A percentile compares a stretch with the other conserved stretches of the same genome.
phyloP scores from a whole-genome alignment of 176 grass and related monocot genomes.

The Puya raimondii region DNA sequence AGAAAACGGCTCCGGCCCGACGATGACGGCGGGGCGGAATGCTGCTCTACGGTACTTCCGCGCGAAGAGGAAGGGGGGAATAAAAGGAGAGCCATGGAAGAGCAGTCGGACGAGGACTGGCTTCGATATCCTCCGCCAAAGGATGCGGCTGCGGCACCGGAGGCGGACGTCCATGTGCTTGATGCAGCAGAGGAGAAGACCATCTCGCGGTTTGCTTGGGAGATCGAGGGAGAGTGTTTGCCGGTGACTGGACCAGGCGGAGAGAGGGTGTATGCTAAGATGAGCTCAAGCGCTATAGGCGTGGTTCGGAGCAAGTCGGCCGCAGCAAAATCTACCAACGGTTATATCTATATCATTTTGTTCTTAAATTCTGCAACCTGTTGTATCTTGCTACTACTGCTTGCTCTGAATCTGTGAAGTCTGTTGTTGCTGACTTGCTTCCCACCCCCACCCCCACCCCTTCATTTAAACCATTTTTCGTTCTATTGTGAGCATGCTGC shows the following conservation, averaged over 20 bases:
- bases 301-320: constrained; percentile 4
- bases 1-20: constrained; percentile 14
- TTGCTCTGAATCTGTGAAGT: not conserved
- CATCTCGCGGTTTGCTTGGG: constrained; percentile 60
- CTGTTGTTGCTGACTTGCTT: constrained; percentile 15
- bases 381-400: not conserved
- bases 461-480: constrained; percentile 10
- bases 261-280: constrained; percentile 73
- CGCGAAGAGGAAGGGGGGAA: constrained; percentile 16
- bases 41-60: constrained; percentile 9
- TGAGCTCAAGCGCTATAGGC: constrained; percentile 7
- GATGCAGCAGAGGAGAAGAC: constrained; percentile 34
- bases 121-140: constrained; percentile 28
- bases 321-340: constrained; percentile 1
- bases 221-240: constrained; percentile 66
- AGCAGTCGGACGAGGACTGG: constrained; percentile 33
- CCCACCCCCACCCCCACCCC: not conserved
- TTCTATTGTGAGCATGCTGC: not conserved
- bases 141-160: constrained; percentile 18
- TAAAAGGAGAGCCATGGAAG: constrained; percentile 29
- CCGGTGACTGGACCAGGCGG: constrained; percentile 65
- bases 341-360: not conserved
- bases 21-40: constrained; percentile 10
- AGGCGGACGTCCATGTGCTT: constrained; percentile 30
- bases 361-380: not conserved